Base-by-base conservation (phyloP, 331 rosid genomes). In the Cydonia oblonga region DNA sequence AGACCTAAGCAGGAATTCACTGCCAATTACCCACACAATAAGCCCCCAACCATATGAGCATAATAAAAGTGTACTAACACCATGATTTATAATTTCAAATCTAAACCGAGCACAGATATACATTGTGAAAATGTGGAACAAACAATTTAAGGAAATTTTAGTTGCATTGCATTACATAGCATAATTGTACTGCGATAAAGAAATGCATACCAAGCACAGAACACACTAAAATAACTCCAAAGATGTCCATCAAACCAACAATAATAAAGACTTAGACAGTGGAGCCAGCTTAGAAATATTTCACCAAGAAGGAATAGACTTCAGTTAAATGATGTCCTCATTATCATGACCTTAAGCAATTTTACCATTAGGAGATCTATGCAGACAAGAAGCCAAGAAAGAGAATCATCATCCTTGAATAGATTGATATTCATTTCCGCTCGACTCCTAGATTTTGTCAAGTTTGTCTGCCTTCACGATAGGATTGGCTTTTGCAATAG, bases 401-500 rank as follows among this genome's bases (percentile, higher is more conserved):
- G 71, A 29, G 72, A 72, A 53, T 76, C 69, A 52, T 75, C 72
- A 46, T 75, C 70, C 72, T 86, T 66, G 78, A 66, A 40, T 29
- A 70, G 73, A 72, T 72, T 68, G 61, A 81, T 68, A 63, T 76
- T 74, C 79, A 46, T 69, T 64, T 57, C 69, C 28, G 42, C 62
- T 22, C 35, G 26, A 78, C 29, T 59, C 68, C 86, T 86, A 90
- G 79, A 91, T 84, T 71, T 91, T 91, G 54, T 91, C 96, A 52
- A 91, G 87, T 83, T 91, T 91, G 57, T 89, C 92, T 49, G 91
- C 96, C 91, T 86, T 89, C 64, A 89, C 81, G 22, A 87, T 69
- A 32, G 96, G 97, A 72, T 91, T 91, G 84, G 96, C 90, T 78
- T 89, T 89, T 4, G 97, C 92, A 76, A 91, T 91, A 59, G 90